Base-by-base conservation (phyloP, 1,139 yeast species). In the Sugiyamaella japonica region DNA sequence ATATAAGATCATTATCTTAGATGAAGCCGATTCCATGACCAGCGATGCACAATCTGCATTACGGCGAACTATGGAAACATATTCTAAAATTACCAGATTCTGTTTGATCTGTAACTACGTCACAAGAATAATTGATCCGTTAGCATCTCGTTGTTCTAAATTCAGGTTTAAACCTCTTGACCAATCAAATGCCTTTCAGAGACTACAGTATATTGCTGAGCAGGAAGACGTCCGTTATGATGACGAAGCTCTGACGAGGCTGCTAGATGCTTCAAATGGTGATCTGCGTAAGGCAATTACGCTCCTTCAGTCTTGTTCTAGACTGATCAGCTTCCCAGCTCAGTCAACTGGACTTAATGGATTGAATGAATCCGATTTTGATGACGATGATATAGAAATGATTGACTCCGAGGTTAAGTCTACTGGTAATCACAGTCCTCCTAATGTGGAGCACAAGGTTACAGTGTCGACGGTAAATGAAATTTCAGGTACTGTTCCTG, bases 1-100 rank as follows among this genome's bases (percentile, higher is more conserved):
- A 52, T 63, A 62, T 46, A 63, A 63, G 51, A 52, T 63, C 13
- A 58, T 63, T 37, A 63, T 64, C 44, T 55, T 64, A 20, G 66
- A 93, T 73, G 99, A 93, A 71, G 99, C 99, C 0, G 99, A 93
- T 70, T 88, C 96, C 16, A 93, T 93, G 99, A 93, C 99, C n/a
- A 83, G 88, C 48, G 99, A 93, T 70, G 99, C 99, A 0, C 99
- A 93, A 69, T 81, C 93, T 48, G 99, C 99, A 0, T 75, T 93
- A 58, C 82, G 99, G 73, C 81, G 99, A 70, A 93, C 97, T 1
- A 93, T 93, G 97, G 99, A 93, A 69, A 89, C 86, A 6, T 93
- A 90, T 71, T 87, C 97, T 2, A 81, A 81, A 46, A 91, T 91
- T 50, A 93, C 99, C 0, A 77, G 99, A 63, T 93, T 93, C 72